phyloP scores from a whole-genome alignment of 441 rosid genomes.

The Pelargonium cotyledonis region DNA sequence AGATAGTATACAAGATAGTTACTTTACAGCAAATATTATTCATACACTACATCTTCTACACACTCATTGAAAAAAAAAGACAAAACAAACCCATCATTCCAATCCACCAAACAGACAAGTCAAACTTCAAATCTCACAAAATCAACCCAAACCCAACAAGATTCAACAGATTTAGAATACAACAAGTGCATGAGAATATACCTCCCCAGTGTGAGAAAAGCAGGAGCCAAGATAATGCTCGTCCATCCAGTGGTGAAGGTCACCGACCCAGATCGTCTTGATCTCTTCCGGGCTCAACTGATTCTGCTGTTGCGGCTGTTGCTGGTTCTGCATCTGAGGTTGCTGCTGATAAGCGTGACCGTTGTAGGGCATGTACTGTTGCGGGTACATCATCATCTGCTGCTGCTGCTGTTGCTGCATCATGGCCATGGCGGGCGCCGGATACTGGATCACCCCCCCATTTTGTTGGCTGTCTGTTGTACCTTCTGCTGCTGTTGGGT shows the following conservation, averaged over 20 bases:
- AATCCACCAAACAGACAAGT: not conserved
- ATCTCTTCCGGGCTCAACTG: conserved; percentile 36
- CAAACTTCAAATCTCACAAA: not conserved
- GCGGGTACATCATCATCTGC: conserved; percentile 67
- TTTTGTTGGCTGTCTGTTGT: too few relatives aligned
- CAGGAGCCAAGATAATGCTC: conserved; percentile 61
- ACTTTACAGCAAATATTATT: not conserved
- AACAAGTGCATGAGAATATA: conserved; percentile 11
- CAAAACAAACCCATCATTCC: not conserved
- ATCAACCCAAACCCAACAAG: not conserved
- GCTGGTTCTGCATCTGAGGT: not conserved
- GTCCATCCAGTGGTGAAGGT: conserved; percentile 75
- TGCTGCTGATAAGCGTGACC: conserved; percentile 21
- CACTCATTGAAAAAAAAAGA: too few relatives aligned
- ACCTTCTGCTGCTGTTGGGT: conserved; percentile 19
- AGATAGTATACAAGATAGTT: not conserved
- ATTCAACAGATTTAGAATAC: not conserved
- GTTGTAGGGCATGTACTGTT: conserved; percentile 48
- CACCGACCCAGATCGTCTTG: conserved; percentile 70
- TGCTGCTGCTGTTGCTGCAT: conserved; percentile 64
- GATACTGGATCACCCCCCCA: conserved; percentile 67
- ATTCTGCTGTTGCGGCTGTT: not conserved
- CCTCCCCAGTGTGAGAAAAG: conserved; percentile 65
- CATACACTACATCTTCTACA: not conserved
- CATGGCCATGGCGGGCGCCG: conserved; percentile 60